Percentiles rank a stretch among this genome's conserved stretches.
Conservation (phyloP, 1,284 basidiomycete genomes). For the Ceratobasidium sp. region DNA sequence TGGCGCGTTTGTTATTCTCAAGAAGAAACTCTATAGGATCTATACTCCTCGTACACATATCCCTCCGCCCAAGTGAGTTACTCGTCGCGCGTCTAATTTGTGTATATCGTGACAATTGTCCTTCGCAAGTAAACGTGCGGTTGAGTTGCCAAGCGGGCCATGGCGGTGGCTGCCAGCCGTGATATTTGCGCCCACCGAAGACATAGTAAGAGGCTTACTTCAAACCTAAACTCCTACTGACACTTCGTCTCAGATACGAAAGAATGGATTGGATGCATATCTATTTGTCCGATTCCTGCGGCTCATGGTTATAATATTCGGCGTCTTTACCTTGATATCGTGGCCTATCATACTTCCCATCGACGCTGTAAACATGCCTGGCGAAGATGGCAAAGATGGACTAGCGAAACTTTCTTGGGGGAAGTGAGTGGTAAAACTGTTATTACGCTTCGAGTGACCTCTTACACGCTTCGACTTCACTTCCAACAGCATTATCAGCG, state of each 20-base stretch:
- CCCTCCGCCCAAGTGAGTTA: conserved; percentile 34
- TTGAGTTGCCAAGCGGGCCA: conserved; percentile 33
- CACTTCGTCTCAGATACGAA: conserved; percentile 43
- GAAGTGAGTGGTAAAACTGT: conserved; percentile 61
- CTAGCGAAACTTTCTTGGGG: conserved; percentile 87
- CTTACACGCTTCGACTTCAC: background rate
- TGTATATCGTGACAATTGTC: background rate
- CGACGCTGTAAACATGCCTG: conserved; percentile 68
- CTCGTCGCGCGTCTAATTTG: too few species aligned
- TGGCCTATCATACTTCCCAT: conserved; percentile 81
- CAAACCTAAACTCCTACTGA: conserved; percentile 1
- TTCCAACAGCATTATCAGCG: conserved; percentile 60
- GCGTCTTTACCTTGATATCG: conserved; percentile 68
- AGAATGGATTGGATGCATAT: conserved; percentile 94
- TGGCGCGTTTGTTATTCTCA: conserved; percentile 34
- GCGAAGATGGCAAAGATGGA: conserved; percentile 66
- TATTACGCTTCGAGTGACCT: background rate
- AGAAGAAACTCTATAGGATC: conserved; percentile 13
- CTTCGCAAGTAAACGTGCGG: conserved; percentile 24
- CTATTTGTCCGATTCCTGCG: conserved; percentile 89
- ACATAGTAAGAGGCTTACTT: conserved; percentile 42
- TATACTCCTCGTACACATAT: conserved; percentile 23
- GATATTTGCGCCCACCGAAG: conserved; percentile 39
- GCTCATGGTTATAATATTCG: conserved; percentile 85
- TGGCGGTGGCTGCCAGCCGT: conserved; percentile 41